A percentile compares a stretch with the other conserved stretches of the same genome.
phyloP scores from a whole-genome alignment of 306 rosid species.

The Sicyos baderoa region DNA sequence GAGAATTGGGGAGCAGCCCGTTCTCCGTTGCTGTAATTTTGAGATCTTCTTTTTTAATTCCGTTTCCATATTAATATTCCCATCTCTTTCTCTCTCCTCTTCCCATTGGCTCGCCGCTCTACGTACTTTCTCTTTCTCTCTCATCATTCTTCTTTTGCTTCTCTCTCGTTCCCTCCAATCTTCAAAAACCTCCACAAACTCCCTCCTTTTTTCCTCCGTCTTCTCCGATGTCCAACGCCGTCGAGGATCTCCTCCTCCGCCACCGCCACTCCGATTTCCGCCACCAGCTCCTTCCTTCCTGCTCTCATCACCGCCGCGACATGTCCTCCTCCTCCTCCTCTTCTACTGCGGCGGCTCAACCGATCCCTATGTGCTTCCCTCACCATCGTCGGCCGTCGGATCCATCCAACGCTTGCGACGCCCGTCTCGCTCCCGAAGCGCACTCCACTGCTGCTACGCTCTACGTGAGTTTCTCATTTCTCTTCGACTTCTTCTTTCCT shows the following conservation, averaged over 20 bases:
- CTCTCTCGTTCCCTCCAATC: constrained; percentile 29
- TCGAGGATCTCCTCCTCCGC: constrained; percentile 27
- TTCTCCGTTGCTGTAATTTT: too few relatives aligned
- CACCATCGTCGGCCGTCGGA: constrained; percentile 2
- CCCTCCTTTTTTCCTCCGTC: constrained; percentile 6
- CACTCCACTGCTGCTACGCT: constrained; percentile 1
- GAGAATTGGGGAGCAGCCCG: too few relatives aligned
- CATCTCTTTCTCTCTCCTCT: background rate
- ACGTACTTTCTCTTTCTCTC: constrained; percentile 11
- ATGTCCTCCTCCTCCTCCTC: background rate
- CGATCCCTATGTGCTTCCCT: background rate
- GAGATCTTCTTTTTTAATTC: background rate
- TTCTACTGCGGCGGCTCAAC: constrained; percentile 6
- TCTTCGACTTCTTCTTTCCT: background rate
- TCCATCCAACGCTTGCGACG: background rate
- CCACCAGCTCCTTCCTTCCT: constrained; percentile 28
- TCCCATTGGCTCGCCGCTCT: constrained; percentile 3
- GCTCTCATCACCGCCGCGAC: constrained; percentile 19
- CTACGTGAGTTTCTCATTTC: background rate
- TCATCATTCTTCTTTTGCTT: background rate
- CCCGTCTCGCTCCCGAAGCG: background rate
- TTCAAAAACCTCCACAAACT: constrained; percentile 16
- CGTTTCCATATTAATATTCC: background rate
- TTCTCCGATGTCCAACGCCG: constrained; percentile 21
- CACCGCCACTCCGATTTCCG: constrained; percentile 29